These are phyloP conservation scores for Sideroxylon spinosum DNA, from an alignment of 179 eudicot species.

Conservation along the genomic window DNA sequence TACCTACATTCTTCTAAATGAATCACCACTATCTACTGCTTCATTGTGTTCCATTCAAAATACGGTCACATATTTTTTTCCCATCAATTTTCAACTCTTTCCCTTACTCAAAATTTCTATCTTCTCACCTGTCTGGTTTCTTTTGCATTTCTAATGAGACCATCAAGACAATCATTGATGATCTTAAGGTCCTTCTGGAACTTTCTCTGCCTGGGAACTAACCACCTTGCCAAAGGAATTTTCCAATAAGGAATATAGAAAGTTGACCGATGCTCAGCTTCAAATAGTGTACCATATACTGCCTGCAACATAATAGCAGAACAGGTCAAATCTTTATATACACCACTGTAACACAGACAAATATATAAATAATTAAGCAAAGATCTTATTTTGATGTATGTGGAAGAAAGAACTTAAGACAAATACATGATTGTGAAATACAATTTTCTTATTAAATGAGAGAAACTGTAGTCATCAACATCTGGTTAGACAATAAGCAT, in stretches of 20 bases:
- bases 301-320: slow-evolving; percentile 51
- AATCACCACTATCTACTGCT: neutral
- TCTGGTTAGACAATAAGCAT: neutral
- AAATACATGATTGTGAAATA: neutral
- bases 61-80: neutral
- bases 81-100: neutral
- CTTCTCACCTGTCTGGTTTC: slow-evolving; percentile 84
- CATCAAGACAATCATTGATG: slow-evolving; percentile 95
- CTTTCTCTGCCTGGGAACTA: slow-evolving; percentile 93
- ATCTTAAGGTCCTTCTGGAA: slow-evolving; percentile 77
- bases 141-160: slow-evolving; percentile 91
- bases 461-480: neutral
- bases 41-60: neutral
- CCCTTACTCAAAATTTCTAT: neutral
- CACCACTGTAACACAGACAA: neutral
- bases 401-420: neutral
- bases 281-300: slow-evolving; percentile 97
- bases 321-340: slow-evolving; percentile 9
- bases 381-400: neutral
- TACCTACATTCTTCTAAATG: neutral
- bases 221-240: slow-evolving; percentile 84
- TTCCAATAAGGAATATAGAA: slow-evolving; percentile 99
- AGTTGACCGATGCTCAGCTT: slow-evolving; percentile 99
- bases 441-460: slow-evolving; percentile 3
- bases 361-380: neutral